These are phyloP conservation scores for Hericium alpestre DNA, from an alignment of 768 basidiomycete genomes.

Conservation along the genomic window DNA sequence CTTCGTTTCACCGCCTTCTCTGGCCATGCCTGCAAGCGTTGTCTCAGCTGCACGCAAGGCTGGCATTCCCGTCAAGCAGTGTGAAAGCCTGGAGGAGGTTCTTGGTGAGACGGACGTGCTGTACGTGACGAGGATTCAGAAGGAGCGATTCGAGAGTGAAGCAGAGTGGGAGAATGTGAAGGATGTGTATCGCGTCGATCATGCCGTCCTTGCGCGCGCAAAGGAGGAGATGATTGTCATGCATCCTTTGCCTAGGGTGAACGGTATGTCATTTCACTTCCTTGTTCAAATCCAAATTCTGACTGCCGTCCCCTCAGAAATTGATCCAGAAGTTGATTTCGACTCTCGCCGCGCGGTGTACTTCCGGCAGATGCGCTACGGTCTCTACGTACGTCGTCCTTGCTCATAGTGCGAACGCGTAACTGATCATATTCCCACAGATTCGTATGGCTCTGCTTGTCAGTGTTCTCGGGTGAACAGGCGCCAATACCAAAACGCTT, in stretches of 20 bases:
- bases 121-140: constrained; percentile 93
- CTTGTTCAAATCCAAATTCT: constrained; percentile 2
- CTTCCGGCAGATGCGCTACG: constrained; percentile 98
- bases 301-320: constrained; percentile 51
- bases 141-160: constrained; percentile 78
- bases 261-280: constrained; percentile 39
- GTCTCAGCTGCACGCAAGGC: constrained; percentile 77
- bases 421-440: constrained; percentile 16
- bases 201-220: constrained; percentile 83
- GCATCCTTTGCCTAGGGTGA: constrained; percentile 95
- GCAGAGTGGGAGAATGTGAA: constrained; percentile 85
- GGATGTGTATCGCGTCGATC: constrained; percentile 87
- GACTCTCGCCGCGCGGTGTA: constrained; percentile 90
- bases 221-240: constrained; percentile 98
- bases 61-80: constrained; percentile 66
- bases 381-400: constrained; percentile 71
- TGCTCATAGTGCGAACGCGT: not conserved
- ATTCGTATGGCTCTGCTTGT: constrained; percentile 45
- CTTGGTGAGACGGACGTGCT: constrained; percentile 89
- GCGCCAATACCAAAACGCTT: not conserved
- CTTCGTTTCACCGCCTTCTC: constrained; percentile 81
- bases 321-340: constrained; percentile 96
- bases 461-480: constrained; percentile 23
- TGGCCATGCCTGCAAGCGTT: constrained; percentile 84
- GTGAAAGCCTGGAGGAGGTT: constrained; percentile 86